A percentile compares a stretch with the other conserved stretches of the same genome.
phyloP scores from a whole-genome alignment of 1,284 basidiomycete species.

The Apiotrichum akiyoshidainum region DNA sequence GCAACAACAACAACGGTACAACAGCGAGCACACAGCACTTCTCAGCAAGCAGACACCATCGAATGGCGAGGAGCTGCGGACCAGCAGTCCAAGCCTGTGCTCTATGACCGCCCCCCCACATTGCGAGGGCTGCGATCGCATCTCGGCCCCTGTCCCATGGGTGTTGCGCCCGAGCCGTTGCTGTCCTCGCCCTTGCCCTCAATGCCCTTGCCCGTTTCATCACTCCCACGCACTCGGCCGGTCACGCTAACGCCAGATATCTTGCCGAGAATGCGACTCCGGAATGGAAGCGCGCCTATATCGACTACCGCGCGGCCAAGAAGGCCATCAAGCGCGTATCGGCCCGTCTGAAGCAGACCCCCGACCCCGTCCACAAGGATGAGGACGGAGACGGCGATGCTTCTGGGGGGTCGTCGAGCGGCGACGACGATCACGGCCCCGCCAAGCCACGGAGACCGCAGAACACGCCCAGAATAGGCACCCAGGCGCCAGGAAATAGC shows the following conservation, averaged over 20 bases:
- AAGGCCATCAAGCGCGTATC: conserved; percentile 49
- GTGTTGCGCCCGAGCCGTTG: too few species aligned
- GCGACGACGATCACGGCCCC: conserved; percentile 47
- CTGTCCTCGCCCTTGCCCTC: not conserved
- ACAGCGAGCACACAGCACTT: too few species aligned
- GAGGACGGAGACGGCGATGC: conserved; percentile 18
- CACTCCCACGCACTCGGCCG: not conserved
- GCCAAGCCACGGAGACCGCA: not conserved
- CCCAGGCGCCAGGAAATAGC: too few species aligned
- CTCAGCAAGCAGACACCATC: too few species aligned
- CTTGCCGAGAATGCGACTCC: conserved; percentile 49
- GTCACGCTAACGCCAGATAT: conserved; percentile 32
- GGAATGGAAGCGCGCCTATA: conserved; percentile 52
- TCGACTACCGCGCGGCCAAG: conserved; percentile 51
- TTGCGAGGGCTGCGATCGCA: too few species aligned
- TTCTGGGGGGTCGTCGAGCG: conserved; percentile 27
- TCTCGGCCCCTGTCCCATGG: too few species aligned
- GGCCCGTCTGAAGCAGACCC: conserved; percentile 26
- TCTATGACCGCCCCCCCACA: too few species aligned
- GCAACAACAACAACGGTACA: too few species aligned
- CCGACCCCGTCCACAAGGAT: not conserved
- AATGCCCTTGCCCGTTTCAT: too few species aligned
- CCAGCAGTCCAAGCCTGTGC: too few species aligned
- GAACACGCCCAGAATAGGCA: not conserved
- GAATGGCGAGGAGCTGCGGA: too few species aligned